Percentiles rank a stretch among this genome's conserved stretches.
These are phyloP conservation scores for Tuber microsphaerosporum DNA, from an alignment of 495 filamentous ascomycete species.

Conservation along the genomic window DNA sequence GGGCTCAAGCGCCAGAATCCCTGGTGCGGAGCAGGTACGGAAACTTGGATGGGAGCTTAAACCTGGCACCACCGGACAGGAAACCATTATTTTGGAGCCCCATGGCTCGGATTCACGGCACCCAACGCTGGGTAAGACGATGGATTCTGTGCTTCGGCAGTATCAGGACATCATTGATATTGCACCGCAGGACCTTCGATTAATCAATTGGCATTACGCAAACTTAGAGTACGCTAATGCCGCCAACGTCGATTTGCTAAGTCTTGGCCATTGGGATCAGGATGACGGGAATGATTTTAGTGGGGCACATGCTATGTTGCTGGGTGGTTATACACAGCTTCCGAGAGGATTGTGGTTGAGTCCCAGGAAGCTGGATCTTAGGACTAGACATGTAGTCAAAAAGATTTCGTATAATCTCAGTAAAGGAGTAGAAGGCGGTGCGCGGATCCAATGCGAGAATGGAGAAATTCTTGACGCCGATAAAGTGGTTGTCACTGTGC, in stretches of 20 bases:
- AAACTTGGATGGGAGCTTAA: conserved; percentile 74
- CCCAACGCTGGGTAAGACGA: conserved; percentile 77
- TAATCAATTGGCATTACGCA: conserved; percentile 97
- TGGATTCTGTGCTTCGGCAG: conserved; percentile 81
- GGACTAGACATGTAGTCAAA: conserved; percentile 60
- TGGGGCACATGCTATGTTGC: conserved; percentile 81
- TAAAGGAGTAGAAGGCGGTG: conserved; percentile 33
- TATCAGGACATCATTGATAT: conserved; percentile 78
- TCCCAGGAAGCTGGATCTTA: conserved; percentile 72
- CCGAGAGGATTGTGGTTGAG: conserved; percentile 70
- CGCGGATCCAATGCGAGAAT: conserved; percentile 68
- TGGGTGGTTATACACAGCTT: conserved; percentile 87
- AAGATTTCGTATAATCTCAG: conserved; percentile 59
- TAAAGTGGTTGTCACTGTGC: conserved; percentile 76
- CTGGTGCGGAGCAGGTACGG: conserved; percentile 43
- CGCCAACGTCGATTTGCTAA: conserved; percentile 73
- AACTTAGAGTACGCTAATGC: conserved; percentile 98
- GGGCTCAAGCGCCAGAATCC: conserved; percentile 45
- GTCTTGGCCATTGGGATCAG: conserved; percentile 89
- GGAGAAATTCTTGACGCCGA: conserved; percentile 74
- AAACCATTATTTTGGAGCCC: conserved; percentile 66
- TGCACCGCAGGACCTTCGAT: conserved; percentile 73
- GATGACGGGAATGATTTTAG: conserved; percentile 97
- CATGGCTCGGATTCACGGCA: conserved; percentile 53
- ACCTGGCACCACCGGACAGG: conserved; percentile 54